A percentile compares a stretch with the other conserved stretches of the same genome.
Evolutionary conservation across 169 alveolate genomes (phyloP).

Genomic region (Eimeria brunetti): DNA sequence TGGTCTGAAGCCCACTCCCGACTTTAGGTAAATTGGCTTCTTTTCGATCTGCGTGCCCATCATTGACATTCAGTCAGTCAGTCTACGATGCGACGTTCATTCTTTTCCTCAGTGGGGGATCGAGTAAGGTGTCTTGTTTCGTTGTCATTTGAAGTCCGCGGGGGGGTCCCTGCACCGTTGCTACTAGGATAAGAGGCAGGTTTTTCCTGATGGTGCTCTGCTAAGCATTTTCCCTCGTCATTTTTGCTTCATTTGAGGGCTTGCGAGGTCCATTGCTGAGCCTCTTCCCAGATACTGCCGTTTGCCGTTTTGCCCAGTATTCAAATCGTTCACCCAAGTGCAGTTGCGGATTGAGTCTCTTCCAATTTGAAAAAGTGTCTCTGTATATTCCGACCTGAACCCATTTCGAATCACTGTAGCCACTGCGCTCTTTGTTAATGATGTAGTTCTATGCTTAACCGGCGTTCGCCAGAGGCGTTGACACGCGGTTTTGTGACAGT

Average conservation of each 20-base stretch:
- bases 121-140: neutral
- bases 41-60: neutral
- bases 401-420: neutral
- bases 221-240: neutral
- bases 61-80: neutral
- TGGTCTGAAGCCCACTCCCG: neutral
- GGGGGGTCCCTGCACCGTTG: neutral
- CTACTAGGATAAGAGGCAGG: no score
- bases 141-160: neutral
- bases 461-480: neutral
- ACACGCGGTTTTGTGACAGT: neutral
- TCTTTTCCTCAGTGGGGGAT: neutral
- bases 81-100: neutral
- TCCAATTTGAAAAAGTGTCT: neutral
- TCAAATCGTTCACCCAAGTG: neutral
- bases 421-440: neutral
- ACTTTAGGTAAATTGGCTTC: neutral
- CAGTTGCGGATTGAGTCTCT: neutral
- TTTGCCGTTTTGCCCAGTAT: neutral
- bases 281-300: neutral
- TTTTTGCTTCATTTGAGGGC: neutral
- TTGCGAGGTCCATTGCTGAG: neutral
- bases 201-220: neutral
- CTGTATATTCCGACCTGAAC: neutral
- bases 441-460: neutral